Conservation (phyloP, 306 rosid genomes). For the Cicer chorassanicum region DNA sequence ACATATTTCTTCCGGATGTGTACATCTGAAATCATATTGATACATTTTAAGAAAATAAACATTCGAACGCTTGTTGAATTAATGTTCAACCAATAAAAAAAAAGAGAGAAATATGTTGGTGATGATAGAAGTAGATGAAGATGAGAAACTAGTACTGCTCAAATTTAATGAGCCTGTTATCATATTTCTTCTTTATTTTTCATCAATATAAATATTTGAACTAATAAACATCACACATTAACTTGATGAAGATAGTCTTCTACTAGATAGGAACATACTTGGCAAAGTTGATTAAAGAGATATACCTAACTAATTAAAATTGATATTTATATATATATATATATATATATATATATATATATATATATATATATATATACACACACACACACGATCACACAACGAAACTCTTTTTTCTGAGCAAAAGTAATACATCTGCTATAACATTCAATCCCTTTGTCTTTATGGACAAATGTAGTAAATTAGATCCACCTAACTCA, state of each 20-base stretch:
- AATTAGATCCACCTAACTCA: conserved; percentile 52
- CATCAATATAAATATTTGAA: too few species aligned
- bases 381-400: too few species aligned
- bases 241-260: too few species aligned
- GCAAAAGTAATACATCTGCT: conserved; percentile 2
- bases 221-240: neutral
- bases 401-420: neutral
- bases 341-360: too few species aligned
- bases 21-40: too few species aligned
- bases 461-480: conserved; percentile 43
- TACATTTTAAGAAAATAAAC: neutral
- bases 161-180: neutral
- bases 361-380: too few species aligned
- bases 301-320: neutral
- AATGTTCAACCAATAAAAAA: neutral
- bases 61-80: neutral
- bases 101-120: neutral
- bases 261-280: too few species aligned
- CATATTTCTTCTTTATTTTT: neutral
- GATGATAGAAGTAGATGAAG: neutral
- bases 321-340: too few species aligned
- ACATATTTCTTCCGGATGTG: too few species aligned
- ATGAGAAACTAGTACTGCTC: neutral
- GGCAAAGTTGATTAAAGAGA: too few species aligned
- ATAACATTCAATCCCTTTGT: conserved; percentile 9